These are phyloP conservation scores for Phytophthora europaea DNA, from an alignment of 352 stramenopile genomes.

Conservation along the genomic window DNA sequence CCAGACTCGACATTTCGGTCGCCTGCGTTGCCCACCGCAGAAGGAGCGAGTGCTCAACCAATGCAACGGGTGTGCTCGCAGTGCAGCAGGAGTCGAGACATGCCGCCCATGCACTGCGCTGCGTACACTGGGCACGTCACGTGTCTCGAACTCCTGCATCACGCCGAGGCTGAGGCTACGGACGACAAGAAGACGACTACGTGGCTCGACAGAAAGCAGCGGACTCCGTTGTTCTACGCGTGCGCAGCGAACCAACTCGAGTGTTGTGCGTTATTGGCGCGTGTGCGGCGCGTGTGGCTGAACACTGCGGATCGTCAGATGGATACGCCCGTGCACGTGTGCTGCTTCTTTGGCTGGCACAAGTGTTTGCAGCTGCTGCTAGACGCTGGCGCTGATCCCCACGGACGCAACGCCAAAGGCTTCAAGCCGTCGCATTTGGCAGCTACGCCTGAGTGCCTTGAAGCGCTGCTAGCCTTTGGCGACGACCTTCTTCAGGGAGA, in stretches of 20 bases:
- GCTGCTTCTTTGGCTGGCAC: conserved; percentile 77
- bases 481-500: conserved; percentile 76
- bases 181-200: conserved; percentile 15
- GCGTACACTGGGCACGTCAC: conserved; percentile 60
- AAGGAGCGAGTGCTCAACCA: conserved; percentile 12
- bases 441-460: conserved; percentile 61
- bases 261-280: conserved; percentile 54
- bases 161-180: neutral
- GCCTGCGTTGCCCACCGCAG: conserved; percentile 15
- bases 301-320: conserved; percentile 67
- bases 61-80: conserved; percentile 36
- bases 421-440: conserved; percentile 78
- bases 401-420: conserved; percentile 72
- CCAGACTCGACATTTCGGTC: conserved; percentile 8
- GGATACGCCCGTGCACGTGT: conserved; percentile 76
- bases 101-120: conserved; percentile 63
- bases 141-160: conserved; percentile 51
- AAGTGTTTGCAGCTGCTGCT: conserved; percentile 58
- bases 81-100: conserved; percentile 59
- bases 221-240: conserved; percentile 75
- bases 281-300: conserved; percentile 50
- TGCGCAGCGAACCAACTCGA: conserved; percentile 64
- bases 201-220: conserved; percentile 67
- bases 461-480: conserved; percentile 60
- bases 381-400: conserved; percentile 62